A percentile compares a stretch with the other conserved stretches of the same genome.
Evolutionary conservation across 371 early-diverging fungal genomes (phyloP).

Genomic region (Parasitella parasitica): DNA sequence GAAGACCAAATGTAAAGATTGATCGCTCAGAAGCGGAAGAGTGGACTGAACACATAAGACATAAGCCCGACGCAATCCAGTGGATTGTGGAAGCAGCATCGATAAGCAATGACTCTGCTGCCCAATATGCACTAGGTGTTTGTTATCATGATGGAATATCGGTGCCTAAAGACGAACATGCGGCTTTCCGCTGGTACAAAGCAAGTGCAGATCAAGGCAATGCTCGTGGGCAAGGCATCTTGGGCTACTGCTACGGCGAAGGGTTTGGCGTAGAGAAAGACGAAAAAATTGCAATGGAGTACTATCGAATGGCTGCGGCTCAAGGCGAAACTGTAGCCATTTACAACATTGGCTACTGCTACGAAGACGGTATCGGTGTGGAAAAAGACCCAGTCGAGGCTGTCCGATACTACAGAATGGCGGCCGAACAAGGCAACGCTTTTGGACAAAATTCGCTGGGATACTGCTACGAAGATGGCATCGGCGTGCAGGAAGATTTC

Average conservation of each 20-base stretch:
- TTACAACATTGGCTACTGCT: conserved; percentile 83
- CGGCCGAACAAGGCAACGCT: conserved; percentile 76
- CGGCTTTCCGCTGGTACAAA: conserved; percentile 61
- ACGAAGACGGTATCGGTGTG: conserved; percentile 81
- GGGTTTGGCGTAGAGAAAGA: conserved; percentile 77
- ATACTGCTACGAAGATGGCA: conserved; percentile 78
- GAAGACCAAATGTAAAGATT: conserved; percentile 68
- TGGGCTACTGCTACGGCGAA: conserved; percentile 76
- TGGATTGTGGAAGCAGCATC: conserved; percentile 65
- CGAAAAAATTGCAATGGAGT: conserved; percentile 64
- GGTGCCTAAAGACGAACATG: conserved; percentile 42
- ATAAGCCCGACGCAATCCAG: conserved; percentile 36
- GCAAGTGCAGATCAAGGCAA: conserved; percentile 59
- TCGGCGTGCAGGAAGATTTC: conserved; percentile 59
- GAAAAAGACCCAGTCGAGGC: conserved; percentile 65
- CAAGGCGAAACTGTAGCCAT: conserved; percentile 71
- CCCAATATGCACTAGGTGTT: conserved; percentile 58
- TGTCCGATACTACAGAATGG: conserved; percentile 68
- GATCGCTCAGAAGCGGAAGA: conserved; percentile 66
- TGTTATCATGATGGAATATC: conserved; percentile 72
- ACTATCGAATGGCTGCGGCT: conserved; percentile 66
- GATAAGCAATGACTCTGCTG: conserved; percentile 30
- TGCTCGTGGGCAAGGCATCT: conserved; percentile 65
- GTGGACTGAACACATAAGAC: conserved; percentile 41
- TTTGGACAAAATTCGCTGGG: conserved; percentile 81